Percentiles rank a stretch among this genome's conserved stretches.
phyloP scores from a whole-genome alignment of 169 alveolate genomes.

The Plasmodium ovale region DNA sequence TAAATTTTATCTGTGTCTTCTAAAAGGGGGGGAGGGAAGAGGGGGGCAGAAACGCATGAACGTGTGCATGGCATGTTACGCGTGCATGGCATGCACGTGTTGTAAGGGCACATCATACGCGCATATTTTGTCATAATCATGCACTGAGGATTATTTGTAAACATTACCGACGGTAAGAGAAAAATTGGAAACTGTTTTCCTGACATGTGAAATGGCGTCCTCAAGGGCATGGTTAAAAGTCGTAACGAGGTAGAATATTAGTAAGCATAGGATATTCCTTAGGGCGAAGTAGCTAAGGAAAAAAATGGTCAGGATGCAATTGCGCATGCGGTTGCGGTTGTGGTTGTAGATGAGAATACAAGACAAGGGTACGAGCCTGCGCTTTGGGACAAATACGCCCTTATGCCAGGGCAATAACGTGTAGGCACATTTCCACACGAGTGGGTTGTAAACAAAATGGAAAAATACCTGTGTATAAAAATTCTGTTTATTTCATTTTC shows the following conservation, averaged over 20 bases:
- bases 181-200: constrained; percentile 33
- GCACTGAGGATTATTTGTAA: too few relatives aligned
- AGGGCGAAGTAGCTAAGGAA: constrained; percentile 33
- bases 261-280: constrained; percentile 19
- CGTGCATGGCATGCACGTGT: too few relatives aligned
- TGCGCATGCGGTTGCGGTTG: not conserved
- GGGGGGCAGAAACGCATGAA: not conserved
- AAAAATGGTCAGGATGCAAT: too few relatives aligned
- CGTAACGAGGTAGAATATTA: constrained; percentile 40
- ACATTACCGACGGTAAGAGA: constrained; percentile 24
- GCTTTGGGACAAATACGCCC: too few relatives aligned
- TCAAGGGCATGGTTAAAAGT: constrained; percentile 35
- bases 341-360: too few relatives aligned
- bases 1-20: constrained; percentile 53
- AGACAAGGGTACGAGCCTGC: too few relatives aligned
- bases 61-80: too few relatives aligned
- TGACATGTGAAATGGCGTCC: constrained; percentile 26
- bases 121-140: too few relatives aligned
- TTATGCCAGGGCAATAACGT: too few relatives aligned
- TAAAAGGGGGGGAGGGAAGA: not conserved
- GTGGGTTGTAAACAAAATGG: not conserved
- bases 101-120: too few relatives aligned
- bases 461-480: constrained; percentile 58
- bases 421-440: not conserved
- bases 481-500: constrained; percentile 42